Evolutionary conservation across 78 protist species (phyloP), one percentile per base, ranked within the genome.

Genomic region (Dictyostelium intermedium): DNA sequence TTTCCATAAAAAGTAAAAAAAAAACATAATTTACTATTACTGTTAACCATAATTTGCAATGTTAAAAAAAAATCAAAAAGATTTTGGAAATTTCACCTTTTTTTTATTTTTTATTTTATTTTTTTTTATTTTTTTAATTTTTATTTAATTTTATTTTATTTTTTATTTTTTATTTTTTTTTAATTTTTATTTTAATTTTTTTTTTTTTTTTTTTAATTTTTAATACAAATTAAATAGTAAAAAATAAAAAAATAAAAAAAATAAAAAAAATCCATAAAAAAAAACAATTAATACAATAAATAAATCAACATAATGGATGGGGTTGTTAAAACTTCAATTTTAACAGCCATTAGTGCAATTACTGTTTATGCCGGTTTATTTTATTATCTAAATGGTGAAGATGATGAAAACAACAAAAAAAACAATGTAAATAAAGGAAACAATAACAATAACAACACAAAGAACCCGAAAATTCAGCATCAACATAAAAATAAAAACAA

Each of bases 341-440:
- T 74, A 37, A 74, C 81, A 74, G 81, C 81, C 32, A 30, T 74
- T 20, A 74, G 81, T 74, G 81, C 81, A 74, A 74, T 74, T 18
- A 74, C 81, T 74, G 47, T 74, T 37, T 74, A 74, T 74, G 81
- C 81, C 11, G 81, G 81, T 37, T 37, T 74, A 74, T 30, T 37
- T 37, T 37, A 18, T 20, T 74, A 74, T 74, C 35, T 74, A 30
- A 74, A 74, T 74, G 81, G 81, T 32, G 47, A 74, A n/a, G n/a
- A n/a, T 35, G 81, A 74, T 8, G 34, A 74, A 32, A 30, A 74
- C 27, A 34, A 61, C 13, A 61, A 61, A 61, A 25, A 1, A 1
- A 61, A 61, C n/a, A 61, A 61, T 10, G 25, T 6, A 23, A 56
- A 20, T 56, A 60, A 60, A n/a, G n/a, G n/a, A 23, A 60, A 60